These are phyloP conservation scores for Talaromyces proteolyticus DNA, from an alignment of 495 filamentous ascomycete genomes.

Conservation along the genomic window DNA sequence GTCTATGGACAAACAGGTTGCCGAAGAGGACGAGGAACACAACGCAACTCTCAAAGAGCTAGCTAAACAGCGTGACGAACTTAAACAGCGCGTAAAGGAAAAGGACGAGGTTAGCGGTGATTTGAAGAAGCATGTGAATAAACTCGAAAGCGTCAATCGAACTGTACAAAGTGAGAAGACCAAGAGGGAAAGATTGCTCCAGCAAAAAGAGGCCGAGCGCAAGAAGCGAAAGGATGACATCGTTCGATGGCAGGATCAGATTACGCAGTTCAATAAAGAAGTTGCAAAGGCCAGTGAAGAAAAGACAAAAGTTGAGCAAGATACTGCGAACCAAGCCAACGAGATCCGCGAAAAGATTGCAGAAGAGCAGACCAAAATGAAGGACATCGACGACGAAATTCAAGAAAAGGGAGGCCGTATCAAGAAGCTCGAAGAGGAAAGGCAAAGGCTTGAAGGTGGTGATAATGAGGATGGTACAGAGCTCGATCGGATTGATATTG, in stretches of 20 bases:
- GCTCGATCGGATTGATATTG: constrained; percentile 45
- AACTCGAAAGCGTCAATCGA: constrained; percentile 75
- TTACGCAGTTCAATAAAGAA: constrained; percentile 41
- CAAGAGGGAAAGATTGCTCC: constrained; percentile 64
- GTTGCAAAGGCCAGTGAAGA: constrained; percentile 41
- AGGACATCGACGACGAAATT: constrained; percentile 55
- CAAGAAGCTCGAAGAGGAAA: constrained; percentile 57
- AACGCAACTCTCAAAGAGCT: constrained; percentile 54
- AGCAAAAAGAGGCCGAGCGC: constrained; percentile 57
- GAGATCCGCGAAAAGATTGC: constrained; percentile 45
- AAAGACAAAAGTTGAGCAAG: constrained; percentile 36
- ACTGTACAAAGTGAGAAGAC: constrained; percentile 73
- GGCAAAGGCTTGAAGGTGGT: constrained; percentile 37
- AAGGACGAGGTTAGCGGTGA: constrained; percentile 81
- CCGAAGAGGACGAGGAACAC: constrained; percentile 68
- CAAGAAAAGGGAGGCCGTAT: constrained; percentile 54
- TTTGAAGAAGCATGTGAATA: constrained; percentile 72
- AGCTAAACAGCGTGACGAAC: constrained; percentile 61
- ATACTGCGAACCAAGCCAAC: constrained; percentile 37
- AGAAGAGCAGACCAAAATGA: constrained; percentile 47
- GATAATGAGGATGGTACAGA: constrained; percentile 47
- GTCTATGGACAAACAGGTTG: constrained; percentile 57
- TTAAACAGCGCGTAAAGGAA: constrained; percentile 70
- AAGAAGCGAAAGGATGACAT: constrained; percentile 57
- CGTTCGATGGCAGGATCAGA: constrained; percentile 50